Conservation (phyloP, 2,329 filamentous ascomycete species). For the Ophiostoma himal-ulmi region DNA sequence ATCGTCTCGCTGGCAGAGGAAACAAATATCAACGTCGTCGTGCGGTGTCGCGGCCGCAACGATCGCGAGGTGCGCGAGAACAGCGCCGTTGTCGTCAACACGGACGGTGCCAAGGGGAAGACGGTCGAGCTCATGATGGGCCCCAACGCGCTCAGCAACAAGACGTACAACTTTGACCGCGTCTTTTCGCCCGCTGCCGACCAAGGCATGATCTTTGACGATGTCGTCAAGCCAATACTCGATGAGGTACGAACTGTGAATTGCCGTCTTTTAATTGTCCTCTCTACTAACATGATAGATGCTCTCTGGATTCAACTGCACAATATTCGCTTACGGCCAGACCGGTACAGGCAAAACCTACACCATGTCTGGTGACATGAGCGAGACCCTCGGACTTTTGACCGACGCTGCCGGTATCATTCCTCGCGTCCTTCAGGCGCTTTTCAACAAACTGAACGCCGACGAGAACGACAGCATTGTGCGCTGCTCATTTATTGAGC, state of each 20-base stretch:
- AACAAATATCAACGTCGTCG: slow-evolving; percentile 97
- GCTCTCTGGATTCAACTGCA: slow-evolving; percentile 92
- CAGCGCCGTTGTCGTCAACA: slow-evolving; percentile 83
- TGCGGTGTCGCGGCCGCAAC: slow-evolving; percentile 86
- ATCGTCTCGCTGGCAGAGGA: slow-evolving; percentile 53
- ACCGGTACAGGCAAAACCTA: slow-evolving; percentile 98
- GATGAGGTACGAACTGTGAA: slow-evolving; percentile 61
- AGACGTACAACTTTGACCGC: slow-evolving; percentile 93
- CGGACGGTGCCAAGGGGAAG: slow-evolving; percentile 82
- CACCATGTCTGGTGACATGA: slow-evolving; percentile 98
- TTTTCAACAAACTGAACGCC: slow-evolving; percentile 78
- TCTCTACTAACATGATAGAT: slow-evolving; percentile 52
- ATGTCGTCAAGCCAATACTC: slow-evolving; percentile 86
- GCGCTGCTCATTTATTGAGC: slow-evolving; percentile 96
- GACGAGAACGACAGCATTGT: slow-evolving; percentile 80
- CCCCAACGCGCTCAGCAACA: slow-evolving; percentile 85
- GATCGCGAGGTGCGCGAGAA: slow-evolving; percentile 91
- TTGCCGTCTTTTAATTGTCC: neutral
- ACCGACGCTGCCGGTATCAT: slow-evolving; percentile 94
- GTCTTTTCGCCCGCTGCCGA: slow-evolving; percentile 94
- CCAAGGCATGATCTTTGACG: slow-evolving; percentile 89
- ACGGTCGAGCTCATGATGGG: slow-evolving; percentile 86
- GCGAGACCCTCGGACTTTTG: slow-evolving; percentile 73
- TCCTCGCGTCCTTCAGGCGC: slow-evolving; percentile 76
- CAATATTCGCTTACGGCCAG: slow-evolving; percentile 96